Conservation (phyloP, 352 stramenopile species). For the Aphanomyces stellatus region DNA sequence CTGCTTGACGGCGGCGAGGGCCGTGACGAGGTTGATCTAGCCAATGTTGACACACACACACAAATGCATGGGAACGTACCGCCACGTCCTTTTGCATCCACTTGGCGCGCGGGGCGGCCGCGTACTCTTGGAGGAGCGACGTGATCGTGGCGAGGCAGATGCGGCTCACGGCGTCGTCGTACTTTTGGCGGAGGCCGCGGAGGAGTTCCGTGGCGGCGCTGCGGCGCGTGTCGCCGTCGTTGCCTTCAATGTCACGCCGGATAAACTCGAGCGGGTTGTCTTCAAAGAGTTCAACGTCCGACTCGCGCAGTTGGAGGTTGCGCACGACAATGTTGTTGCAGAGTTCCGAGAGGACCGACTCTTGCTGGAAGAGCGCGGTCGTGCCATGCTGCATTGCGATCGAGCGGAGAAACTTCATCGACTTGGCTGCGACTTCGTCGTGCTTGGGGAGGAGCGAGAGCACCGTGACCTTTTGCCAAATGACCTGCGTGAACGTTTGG, state of each 20-base stretch:
- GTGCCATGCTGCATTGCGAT: conserved; percentile 95
- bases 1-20: conserved; percentile 92
- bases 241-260: conserved; percentile 96
- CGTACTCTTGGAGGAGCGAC: conserved; percentile 89
- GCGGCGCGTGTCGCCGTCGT: conserved; percentile 93
- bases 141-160: conserved; percentile 91
- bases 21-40: conserved; percentile 91
- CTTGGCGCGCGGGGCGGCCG: conserved; percentile 67
- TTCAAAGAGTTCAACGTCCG: conserved; percentile 97
- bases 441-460: conserved; percentile 86
- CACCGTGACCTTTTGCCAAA: conserved; percentile 70
- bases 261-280: conserved; percentile 99
- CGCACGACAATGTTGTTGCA: conserved; percentile 95
- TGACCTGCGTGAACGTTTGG: conserved; percentile 87
- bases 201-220: conserved; percentile 94
- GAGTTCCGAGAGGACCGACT: conserved; percentile 83
- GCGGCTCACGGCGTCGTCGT: conserved; percentile 88
- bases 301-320: conserved; percentile 95
- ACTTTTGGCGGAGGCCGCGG: conserved; percentile 91
- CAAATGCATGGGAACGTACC: conserved; percentile 39
- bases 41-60: background rate
- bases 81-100: conserved; percentile 96
- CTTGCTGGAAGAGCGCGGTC: conserved; percentile 74
- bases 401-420: conserved; percentile 95
- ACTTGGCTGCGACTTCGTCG: conserved; percentile 92